phyloP scores from a whole-genome alignment of 495 filamentous ascomycete species.

The Tirmania nivea region DNA sequence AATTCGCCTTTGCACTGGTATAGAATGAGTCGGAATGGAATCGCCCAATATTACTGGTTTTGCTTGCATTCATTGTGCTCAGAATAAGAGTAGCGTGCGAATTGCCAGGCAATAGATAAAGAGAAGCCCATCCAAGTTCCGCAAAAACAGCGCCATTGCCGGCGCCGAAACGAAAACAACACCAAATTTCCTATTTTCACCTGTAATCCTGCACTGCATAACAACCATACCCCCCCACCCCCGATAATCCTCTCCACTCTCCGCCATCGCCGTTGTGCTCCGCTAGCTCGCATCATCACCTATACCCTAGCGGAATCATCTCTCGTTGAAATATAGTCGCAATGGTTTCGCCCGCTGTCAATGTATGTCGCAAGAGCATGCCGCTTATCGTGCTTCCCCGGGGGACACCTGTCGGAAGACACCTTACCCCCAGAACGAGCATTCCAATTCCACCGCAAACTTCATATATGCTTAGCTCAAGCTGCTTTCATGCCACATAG shows the following conservation, averaged over 20 bases:
- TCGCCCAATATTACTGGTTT: too few relatives aligned
- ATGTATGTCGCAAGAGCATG: constrained; percentile 17
- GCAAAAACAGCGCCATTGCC: not conserved
- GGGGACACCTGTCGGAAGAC: constrained; percentile 6
- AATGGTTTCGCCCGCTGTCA: not conserved
- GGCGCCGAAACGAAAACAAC: not conserved
- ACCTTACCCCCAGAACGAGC: constrained; percentile 1
- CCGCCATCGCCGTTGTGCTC: constrained; percentile 7
- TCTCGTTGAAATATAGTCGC: not conserved
- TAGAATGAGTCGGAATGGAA: too few relatives aligned
- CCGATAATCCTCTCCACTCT: constrained; percentile 8
- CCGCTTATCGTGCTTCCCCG: constrained; percentile 12
- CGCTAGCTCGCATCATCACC: constrained; percentile 1
- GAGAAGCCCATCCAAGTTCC: too few relatives aligned
- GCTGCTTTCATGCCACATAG: not conserved
- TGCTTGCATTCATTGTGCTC: too few relatives aligned
- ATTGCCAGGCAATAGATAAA: too few relatives aligned
- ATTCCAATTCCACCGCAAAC: constrained; percentile 3
- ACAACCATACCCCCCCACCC: constrained; percentile 7
- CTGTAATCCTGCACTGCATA: constrained; percentile 3
- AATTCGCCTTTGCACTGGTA: too few relatives aligned
- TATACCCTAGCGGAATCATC: not conserved
- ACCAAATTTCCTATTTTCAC: not conserved
- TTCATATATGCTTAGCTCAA: constrained; percentile 1
- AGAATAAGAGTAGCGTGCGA: too few relatives aligned